These are phyloP conservation scores for Cydonia oblonga DNA, from an alignment of 331 rosid species.

Conservation along the genomic window DNA sequence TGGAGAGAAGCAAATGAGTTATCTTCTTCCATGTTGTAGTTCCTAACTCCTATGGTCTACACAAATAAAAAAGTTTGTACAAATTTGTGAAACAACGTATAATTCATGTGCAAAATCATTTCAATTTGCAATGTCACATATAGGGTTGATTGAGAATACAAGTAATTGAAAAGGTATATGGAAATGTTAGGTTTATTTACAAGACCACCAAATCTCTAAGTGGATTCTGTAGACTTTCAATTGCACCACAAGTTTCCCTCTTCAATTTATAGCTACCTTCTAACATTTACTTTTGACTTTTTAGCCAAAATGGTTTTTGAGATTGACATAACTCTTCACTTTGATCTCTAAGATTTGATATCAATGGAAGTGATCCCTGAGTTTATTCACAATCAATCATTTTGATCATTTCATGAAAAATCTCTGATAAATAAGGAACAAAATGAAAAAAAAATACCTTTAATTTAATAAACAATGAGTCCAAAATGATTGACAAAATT, in stretches of 20 bases:
- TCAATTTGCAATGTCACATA: background rate
- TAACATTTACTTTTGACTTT: background rate
- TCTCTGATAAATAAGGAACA: too few species aligned
- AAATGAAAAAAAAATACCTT: too few species aligned
- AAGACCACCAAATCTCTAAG: background rate
- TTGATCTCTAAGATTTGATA: too few species aligned
- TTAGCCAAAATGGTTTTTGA: too few species aligned
- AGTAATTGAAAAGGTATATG: background rate
- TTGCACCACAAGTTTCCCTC: background rate
- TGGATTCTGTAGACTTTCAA: background rate
- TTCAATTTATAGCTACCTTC: background rate
- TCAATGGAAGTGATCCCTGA: too few species aligned
- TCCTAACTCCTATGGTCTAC: background rate
- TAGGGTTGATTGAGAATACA: background rate
- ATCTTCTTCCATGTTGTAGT: background rate
- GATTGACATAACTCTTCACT: too few species aligned
- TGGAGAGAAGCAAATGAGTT: background rate
- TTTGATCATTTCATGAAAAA: too few species aligned
- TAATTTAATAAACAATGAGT: too few species aligned
- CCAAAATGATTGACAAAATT: too few species aligned
- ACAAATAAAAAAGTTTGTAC: background rate
- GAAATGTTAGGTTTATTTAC: background rate
- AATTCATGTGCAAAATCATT: background rate
- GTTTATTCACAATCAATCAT: too few species aligned
- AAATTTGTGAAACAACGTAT: conserved; percentile 1